Base-by-base conservation (phyloP, 106 monocot genomes). In the Gastrodia elata region DNA sequence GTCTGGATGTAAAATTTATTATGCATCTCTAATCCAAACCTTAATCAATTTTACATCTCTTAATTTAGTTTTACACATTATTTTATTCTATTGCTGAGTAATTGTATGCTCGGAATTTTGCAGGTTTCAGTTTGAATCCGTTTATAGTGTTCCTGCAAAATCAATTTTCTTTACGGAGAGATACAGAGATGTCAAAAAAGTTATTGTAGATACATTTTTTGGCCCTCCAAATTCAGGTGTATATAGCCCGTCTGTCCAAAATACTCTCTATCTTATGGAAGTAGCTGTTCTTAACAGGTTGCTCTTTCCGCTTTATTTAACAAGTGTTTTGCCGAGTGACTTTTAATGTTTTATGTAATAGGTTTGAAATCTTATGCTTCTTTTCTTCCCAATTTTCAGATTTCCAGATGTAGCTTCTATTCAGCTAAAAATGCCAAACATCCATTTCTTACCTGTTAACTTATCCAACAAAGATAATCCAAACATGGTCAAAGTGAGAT, bases 241-340 rank as follows among this genome's bases (percentile, higher is more conserved):
- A 16, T 95, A 95, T 80, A 95, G 95, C 68, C 89, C 95, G 46
- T 95, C 95, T 7, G 95, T 95, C 39, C 95, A 95, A 79, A 92
- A 81, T 71, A 95, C 95, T 25, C 89, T 95, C 18, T 92, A 84
- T 57, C 75, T 89, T 8, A 95, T 95, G 89, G 95, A 85, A 34
- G 85, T 80, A 75, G 84, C 84, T 64, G 87, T 89, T 79, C 87
- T 95, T 15, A 87, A 75, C 65, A 95, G 85, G 95, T 95, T 39
- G 38, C 9, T 44, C 28, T 43, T 79, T 25, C 16, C 35, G 64
- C 64, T 42, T 25, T 39, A 13, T 28, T 24, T 48, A 18, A 39
- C 18, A 42, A 61, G 8, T 41, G 0, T 14, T 35, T 13, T 0
- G 6, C 10, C 11, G 16, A 33, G 7, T 28, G 14, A 27, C 7